Conservation (phyloP, 1,139 yeast genomes). For the Sugiyamaella japonica region DNA sequence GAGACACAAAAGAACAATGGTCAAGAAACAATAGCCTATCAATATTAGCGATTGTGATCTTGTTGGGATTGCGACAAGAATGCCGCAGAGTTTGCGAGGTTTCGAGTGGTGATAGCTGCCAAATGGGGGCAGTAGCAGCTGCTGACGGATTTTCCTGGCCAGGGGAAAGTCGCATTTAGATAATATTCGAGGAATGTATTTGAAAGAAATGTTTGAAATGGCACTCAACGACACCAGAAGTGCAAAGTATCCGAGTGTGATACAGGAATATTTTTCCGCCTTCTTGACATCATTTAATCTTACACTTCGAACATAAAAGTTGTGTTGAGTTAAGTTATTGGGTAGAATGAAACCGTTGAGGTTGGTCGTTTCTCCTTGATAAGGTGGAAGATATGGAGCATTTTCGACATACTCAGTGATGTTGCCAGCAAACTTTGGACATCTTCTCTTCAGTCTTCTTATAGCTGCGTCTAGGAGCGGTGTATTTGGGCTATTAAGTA, state of each 20-base stretch:
- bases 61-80: constrained; percentile 54
- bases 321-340: constrained; percentile 1
- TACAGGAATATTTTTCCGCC: constrained; percentile 10
- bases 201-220: constrained; percentile 18
- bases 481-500: constrained; percentile 10
- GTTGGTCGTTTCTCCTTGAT: neutral
- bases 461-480: constrained; percentile 6
- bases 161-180: constrained; percentile 19
- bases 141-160: constrained; percentile 23
- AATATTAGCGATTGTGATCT: constrained; percentile 56
- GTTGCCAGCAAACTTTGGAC: constrained; percentile 3
- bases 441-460: constrained; percentile 1
- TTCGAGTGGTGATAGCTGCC: constrained; percentile 44
- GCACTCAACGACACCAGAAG: constrained; percentile 29
- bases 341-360: constrained; percentile 4
- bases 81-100: constrained; percentile 33
- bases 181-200: constrained; percentile 15
- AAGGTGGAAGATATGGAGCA: neutral
- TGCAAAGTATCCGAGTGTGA: constrained; percentile 35
- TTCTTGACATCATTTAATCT: constrained; percentile 11
- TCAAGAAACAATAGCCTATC: constrained; percentile 46
- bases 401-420: constrained; percentile 6
- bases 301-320: constrained; percentile 13
- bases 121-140: constrained; percentile 24
- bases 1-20: constrained; percentile 43